Conservation (phyloP, 306 rosid genomes). For the Ormosia semicastrata region DNA sequence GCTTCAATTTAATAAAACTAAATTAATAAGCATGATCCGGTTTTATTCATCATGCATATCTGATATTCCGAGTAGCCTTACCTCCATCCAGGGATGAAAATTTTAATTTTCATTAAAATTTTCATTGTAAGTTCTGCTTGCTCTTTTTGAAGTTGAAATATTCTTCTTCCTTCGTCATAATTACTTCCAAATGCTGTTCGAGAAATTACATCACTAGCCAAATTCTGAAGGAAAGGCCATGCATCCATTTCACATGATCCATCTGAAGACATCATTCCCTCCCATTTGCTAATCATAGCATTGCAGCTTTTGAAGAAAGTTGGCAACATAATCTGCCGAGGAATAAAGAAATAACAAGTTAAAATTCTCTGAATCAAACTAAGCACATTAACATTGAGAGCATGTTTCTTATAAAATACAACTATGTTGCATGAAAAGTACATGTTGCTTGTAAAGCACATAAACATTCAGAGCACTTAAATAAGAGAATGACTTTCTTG, state of each 20-base stretch:
- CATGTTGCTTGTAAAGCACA: too few species aligned
- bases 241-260: conserved; percentile 43
- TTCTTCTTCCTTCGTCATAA: conserved; percentile 49
- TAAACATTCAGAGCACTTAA: too few species aligned
- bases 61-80: too few species aligned
- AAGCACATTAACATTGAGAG: background rate
- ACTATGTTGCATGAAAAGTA: background rate
- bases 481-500: background rate
- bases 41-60: too few species aligned
- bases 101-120: background rate
- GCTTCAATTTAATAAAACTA: too few species aligned
- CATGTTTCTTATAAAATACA: background rate
- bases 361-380: background rate
- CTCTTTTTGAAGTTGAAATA: conserved; percentile 49
- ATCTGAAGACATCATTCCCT: conserved; percentile 26
- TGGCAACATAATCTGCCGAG: conserved; percentile 38
- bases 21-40: too few species aligned
- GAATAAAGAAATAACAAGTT: background rate
- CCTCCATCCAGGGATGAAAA: conserved; percentile 44
- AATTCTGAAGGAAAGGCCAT: conserved; percentile 29
- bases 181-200: conserved; percentile 51
- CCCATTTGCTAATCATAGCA: conserved; percentile 48
- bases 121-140: background rate
- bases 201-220: conserved; percentile 42
- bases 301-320: conserved; percentile 30